Conservation (phyloP, 345 rosid genomes). For the Cardiospermum halicacabum region DNA sequence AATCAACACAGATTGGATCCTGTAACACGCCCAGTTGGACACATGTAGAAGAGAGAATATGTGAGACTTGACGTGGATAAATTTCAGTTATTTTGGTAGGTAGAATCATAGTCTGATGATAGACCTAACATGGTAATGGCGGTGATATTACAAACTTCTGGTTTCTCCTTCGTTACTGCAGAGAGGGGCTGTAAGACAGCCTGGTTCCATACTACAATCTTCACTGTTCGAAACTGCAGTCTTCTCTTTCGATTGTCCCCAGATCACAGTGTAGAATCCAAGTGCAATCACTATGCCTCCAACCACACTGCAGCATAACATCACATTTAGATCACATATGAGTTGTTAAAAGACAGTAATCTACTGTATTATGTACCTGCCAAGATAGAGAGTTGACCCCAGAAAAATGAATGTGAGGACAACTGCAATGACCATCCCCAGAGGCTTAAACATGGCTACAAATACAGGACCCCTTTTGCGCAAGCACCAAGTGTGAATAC, state of each 20-base stretch:
- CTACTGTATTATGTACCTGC: too few relatives aligned
- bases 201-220: slow-evolving; percentile 13
- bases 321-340: not conserved
- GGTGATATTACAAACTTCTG: not conserved
- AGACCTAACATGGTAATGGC: too few relatives aligned
- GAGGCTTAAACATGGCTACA: slow-evolving; percentile 45
- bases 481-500: slow-evolving; percentile 38
- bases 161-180: slow-evolving; percentile 15
- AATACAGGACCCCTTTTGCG: slow-evolving; percentile 31
- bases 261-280: slow-evolving; percentile 31
- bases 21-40: too few relatives aligned
- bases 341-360: too few relatives aligned
- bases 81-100: too few relatives aligned
- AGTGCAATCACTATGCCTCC: slow-evolving; percentile 28
- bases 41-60: too few relatives aligned
- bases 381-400: slow-evolving; percentile 32
- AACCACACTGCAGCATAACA: slow-evolving; percentile 23
- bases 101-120: too few relatives aligned
- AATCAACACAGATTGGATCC: too few relatives aligned
- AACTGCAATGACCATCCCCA: slow-evolving; percentile 37
- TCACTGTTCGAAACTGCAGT: slow-evolving; percentile 4
- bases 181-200: slow-evolving; percentile 14
- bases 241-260: slow-evolving; percentile 31
- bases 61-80: too few relatives aligned
- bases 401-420: slow-evolving; percentile 26